phyloP scores from a whole-genome alignment of 345 rosid genomes.

The Aethionema arabicum region DNA sequence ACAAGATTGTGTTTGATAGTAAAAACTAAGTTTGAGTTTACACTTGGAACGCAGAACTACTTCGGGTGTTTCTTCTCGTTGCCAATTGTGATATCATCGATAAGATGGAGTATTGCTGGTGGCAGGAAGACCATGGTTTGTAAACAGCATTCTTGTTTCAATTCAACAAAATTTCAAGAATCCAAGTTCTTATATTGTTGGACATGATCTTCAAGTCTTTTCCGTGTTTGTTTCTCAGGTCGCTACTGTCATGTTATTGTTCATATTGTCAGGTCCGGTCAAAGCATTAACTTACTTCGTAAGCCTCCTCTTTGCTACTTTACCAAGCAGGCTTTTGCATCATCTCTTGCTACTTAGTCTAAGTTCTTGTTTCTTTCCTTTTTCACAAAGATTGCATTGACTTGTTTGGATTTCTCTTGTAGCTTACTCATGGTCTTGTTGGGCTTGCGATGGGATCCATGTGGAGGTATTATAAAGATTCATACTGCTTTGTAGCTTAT shows the following conservation, averaged over 20 bases:
- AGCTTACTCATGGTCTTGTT: constrained; percentile 85
- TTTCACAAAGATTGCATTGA: constrained; percentile 12
- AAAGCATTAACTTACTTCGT: constrained; percentile 88
- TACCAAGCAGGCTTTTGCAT: not conserved
- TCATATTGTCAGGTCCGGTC: constrained; percentile 87
- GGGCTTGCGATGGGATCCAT: constrained; percentile 82
- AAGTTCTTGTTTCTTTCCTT: not conserved
- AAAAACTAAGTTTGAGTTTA: not conserved
- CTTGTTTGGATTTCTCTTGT: constrained; percentile 25
- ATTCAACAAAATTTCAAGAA: constrained; percentile 3
- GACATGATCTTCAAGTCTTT: constrained; percentile 18
- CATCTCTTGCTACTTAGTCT: constrained; percentile 8
- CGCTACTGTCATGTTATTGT: constrained; percentile 78
- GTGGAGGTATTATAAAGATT: constrained; percentile 71
- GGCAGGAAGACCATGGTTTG: constrained; percentile 95
- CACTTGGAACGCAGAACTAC: constrained; percentile 62
- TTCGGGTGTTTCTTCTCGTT: constrained; percentile 92
- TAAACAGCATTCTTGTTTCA: constrained; percentile 16
- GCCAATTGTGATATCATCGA: constrained; percentile 82
- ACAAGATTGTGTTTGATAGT: constrained; percentile 9
- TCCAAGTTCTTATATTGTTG: not conserved
- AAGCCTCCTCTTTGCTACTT: constrained; percentile 36
- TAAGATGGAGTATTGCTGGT: constrained; percentile 89
- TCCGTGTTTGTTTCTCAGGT: constrained; percentile 50
- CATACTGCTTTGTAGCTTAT: constrained; percentile 10